These are phyloP conservation scores for Aquanectria penicillioides DNA, from an alignment of 2,329 filamentous ascomycete genomes.

Conservation along the genomic window DNA sequence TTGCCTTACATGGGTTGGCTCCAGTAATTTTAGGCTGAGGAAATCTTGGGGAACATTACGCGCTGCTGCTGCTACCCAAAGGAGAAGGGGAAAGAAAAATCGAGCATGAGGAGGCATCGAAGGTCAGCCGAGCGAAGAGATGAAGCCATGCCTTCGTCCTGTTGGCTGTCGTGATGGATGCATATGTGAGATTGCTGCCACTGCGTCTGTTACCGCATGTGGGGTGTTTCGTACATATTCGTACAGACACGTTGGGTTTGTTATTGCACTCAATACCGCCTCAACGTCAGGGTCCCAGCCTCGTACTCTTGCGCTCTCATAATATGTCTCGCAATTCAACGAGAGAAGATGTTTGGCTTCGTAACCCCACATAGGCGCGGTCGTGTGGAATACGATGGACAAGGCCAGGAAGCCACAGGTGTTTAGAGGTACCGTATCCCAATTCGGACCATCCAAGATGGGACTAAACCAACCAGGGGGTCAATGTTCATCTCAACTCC, in stretches of 20 bases:
- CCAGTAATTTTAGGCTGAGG: no score
- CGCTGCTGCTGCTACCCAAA: no score
- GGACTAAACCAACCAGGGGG: background rate
- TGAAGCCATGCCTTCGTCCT: constrained; percentile 11
- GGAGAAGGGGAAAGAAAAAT: no score
- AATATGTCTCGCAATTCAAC: background rate
- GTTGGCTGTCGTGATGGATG: constrained; percentile 2
- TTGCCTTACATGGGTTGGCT: constrained; percentile 6
- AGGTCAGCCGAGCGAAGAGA: background rate
- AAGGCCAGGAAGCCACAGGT: no score
- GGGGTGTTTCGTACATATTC: constrained; percentile 17
- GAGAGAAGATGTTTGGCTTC: background rate
- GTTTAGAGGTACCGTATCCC: background rate
- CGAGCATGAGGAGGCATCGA: background rate
- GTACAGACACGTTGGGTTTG: background rate
- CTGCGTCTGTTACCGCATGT: constrained; percentile 2
- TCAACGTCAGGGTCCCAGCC: background rate
- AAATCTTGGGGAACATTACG: no score
- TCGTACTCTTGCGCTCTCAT: background rate
- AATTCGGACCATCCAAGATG: background rate
- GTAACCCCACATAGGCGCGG: constrained; percentile 3
- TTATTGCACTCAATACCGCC: constrained; percentile 1
- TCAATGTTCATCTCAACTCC: constrained; percentile 1
- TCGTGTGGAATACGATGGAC: constrained; percentile 7
- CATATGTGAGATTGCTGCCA: constrained; percentile 12